Evolutionary conservation across 371 early-diverging fungal species (phyloP).

Genomic region (Lichtheimia hyalospora): DNA sequence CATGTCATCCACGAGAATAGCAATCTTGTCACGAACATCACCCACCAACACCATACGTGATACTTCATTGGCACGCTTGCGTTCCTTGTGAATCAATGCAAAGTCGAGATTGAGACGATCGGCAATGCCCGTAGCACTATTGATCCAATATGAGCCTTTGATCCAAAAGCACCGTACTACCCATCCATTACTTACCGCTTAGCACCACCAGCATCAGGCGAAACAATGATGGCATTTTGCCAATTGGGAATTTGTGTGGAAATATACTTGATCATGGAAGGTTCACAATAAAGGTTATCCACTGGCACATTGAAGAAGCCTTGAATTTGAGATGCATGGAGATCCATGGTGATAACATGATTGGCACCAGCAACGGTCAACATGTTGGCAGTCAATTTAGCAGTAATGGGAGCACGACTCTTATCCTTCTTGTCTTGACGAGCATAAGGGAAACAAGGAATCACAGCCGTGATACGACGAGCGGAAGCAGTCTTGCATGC

Average conservation of each 20-base stretch:
- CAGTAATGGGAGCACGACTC: constrained; percentile 91
- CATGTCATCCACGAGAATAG: constrained; percentile 97
- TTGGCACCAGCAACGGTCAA: constrained; percentile 92
- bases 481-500: constrained; percentile 97
- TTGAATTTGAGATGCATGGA: constrained; percentile 96
- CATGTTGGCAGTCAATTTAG: constrained; percentile 95
- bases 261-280: constrained; percentile 90
- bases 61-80: constrained; percentile 93
- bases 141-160: background rate
- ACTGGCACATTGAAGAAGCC: constrained; percentile 99
- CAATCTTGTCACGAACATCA: constrained; percentile 88
- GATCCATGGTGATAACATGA: constrained; percentile 98
- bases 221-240: constrained; percentile 88
- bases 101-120: constrained; percentile 95
- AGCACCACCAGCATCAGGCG: constrained; percentile 98
- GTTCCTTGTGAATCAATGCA: constrained; percentile 98
- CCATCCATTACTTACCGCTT: constrained; percentile 74
- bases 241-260: constrained; percentile 80
- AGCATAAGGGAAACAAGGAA: constrained; percentile 98
- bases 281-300: constrained; percentile 95
- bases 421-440: constrained; percentile 97
- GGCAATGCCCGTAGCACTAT: constrained; percentile 91
- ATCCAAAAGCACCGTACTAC: background rate
- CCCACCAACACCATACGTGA: constrained; percentile 97
- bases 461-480: constrained; percentile 92